These are phyloP conservation scores for Polytolypa hystricis DNA, from an alignment of 2,329 filamentous ascomycete genomes.

Conservation along the genomic window DNA sequence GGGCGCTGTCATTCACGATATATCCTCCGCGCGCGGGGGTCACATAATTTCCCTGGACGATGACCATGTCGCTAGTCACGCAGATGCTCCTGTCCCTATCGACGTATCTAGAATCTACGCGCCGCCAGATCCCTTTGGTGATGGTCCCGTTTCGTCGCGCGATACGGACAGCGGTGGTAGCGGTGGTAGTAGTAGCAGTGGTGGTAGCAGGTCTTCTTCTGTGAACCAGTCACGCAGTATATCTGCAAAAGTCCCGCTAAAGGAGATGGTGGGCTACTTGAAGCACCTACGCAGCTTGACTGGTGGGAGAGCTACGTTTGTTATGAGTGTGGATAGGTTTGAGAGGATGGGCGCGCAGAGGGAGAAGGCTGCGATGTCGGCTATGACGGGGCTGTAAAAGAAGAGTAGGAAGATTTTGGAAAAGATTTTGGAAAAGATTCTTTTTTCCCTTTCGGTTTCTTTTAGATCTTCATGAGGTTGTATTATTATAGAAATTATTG, in stretches of 20 bases:
- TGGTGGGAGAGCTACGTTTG: slow-evolving; percentile 66
- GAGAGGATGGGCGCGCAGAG: slow-evolving; percentile 53
- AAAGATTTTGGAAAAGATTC: too few species aligned
- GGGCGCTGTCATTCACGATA: slow-evolving; percentile 71
- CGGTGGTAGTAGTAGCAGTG: slow-evolving; percentile 1
- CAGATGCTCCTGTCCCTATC: slow-evolving; percentile 40
- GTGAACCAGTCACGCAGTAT: slow-evolving; percentile 50
- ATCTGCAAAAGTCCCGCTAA: slow-evolving; percentile 77
- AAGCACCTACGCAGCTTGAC: slow-evolving; percentile 82
- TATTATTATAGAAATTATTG: too few species aligned
- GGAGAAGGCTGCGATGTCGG: slow-evolving; percentile 45
- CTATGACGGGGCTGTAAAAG: slow-evolving; percentile 28
- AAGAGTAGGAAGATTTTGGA: too few species aligned
- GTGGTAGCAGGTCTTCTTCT: slow-evolving; percentile 15
- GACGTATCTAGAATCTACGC: slow-evolving; percentile 70
- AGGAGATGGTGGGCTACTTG: slow-evolving; percentile 94
- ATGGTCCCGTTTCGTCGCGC: slow-evolving; percentile 20
- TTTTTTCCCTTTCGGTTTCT: too few species aligned
- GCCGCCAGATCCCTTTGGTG: slow-evolving; percentile 71
- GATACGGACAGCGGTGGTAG: slow-evolving; percentile 1
- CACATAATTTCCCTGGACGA: slow-evolving; percentile 61
- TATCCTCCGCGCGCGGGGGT: slow-evolving; percentile 61
- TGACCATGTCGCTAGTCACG: slow-evolving; percentile 25
- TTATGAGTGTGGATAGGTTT: slow-evolving; percentile 63
- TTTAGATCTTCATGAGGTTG: too few species aligned